Conservation (phyloP, 164 flowering plant species). For the Houttuynia cordata region DNA sequence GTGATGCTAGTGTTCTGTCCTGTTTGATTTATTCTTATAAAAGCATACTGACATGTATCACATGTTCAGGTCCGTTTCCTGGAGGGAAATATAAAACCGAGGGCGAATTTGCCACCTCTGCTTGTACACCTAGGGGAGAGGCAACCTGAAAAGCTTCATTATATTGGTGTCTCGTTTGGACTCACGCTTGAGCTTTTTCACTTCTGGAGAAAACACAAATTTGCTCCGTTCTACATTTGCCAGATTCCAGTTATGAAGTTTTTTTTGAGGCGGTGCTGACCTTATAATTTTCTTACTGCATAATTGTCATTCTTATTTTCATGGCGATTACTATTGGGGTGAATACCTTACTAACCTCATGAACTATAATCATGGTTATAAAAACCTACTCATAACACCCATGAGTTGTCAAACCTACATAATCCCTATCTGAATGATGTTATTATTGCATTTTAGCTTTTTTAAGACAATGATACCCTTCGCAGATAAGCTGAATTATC, state of each 20-base stretch:
- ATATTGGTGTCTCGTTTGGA: slow-evolving; percentile 94
- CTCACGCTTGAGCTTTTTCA: slow-evolving; percentile 81
- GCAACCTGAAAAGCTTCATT: slow-evolving; percentile 82
- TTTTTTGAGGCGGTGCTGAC: background rate
- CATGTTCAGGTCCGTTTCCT: slow-evolving; percentile 60
- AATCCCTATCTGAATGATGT: too few species aligned
- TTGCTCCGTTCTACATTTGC: slow-evolving; percentile 85
- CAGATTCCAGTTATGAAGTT: slow-evolving; percentile 50
- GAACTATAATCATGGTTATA: too few species aligned
- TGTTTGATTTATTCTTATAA: too few species aligned
- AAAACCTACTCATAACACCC: too few species aligned
- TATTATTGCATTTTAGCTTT: too few species aligned
- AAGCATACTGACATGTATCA: background rate
- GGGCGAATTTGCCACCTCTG: slow-evolving; percentile 71
- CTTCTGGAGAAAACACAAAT: slow-evolving; percentile 84
- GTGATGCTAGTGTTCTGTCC: too few species aligned
- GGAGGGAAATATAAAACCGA: slow-evolving; percentile 76
- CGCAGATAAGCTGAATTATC: too few species aligned
- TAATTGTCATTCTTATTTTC: background rate
- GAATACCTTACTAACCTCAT: too few species aligned
- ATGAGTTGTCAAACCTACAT: too few species aligned
- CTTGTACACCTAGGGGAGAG: slow-evolving; percentile 81
- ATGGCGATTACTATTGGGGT: background rate
- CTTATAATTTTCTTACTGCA: background rate
- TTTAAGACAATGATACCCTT: too few species aligned